These are phyloP conservation scores for Amylocystis lapponica DNA, from an alignment of 768 basidiomycete genomes.

Conservation along the genomic window DNA sequence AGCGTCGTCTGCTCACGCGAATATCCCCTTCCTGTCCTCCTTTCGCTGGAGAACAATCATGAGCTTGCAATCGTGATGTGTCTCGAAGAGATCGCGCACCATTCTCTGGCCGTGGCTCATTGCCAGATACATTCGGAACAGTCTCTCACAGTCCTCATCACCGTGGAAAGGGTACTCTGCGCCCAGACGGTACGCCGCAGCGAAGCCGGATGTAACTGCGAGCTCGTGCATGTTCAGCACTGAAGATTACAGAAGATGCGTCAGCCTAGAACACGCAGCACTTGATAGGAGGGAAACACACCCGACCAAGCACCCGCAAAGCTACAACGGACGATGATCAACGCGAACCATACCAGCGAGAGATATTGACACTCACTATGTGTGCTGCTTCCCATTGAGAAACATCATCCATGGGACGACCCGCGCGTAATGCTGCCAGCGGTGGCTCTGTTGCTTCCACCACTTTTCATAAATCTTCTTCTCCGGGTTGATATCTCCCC, in stretches of 20 bases:
- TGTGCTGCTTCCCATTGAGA: constrained; percentile 32
- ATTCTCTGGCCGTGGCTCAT: constrained; percentile 22
- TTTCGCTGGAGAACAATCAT: too few relatives aligned
- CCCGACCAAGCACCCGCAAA: constrained; percentile 29
- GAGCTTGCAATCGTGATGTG: background rate
- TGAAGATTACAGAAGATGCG: constrained; percentile 1
- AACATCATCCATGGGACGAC: constrained; percentile 35
- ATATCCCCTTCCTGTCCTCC: constrained; percentile 19
- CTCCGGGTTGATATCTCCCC: constrained; percentile 32
- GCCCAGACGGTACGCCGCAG: constrained; percentile 32
- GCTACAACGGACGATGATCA: constrained; percentile 5
- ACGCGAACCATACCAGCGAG: too few relatives aligned
- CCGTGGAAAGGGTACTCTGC: constrained; percentile 26
- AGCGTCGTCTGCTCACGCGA: constrained; percentile 12
- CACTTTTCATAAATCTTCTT: constrained; percentile 39
- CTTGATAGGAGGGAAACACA: constrained; percentile 7
- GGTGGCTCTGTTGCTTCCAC: constrained; percentile 51
- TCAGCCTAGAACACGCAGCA: background rate
- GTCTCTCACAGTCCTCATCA: constrained; percentile 25
- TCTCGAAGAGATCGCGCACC: constrained; percentile 12
- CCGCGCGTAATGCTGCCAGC: constrained; percentile 39
- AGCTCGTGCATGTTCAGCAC: constrained; percentile 33
- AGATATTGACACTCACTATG: constrained; percentile 18
- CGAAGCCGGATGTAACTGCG: constrained; percentile 35
- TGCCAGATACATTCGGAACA: constrained; percentile 24